Percentiles rank a stretch among this genome's conserved stretches.
Conservation (phyloP, 768 basidiomycete species). For the Russula abietina region DNA sequence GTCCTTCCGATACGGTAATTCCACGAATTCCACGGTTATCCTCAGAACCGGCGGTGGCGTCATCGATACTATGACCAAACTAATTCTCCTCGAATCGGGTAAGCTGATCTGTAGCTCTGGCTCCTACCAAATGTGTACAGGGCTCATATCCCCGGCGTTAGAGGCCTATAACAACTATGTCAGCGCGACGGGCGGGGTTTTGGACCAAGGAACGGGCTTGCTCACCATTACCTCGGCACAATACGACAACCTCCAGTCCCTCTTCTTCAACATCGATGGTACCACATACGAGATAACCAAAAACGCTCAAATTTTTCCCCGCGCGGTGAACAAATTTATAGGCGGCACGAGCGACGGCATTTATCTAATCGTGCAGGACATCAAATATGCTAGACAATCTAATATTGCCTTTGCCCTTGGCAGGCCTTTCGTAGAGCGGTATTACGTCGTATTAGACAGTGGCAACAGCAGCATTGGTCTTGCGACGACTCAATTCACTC, state of each 20-base stretch:
- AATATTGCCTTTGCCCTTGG: no score
- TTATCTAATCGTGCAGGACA: no score
- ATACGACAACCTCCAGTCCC: slow-evolving; percentile 30
- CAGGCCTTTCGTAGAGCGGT: no score
- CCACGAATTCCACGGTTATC: no score
- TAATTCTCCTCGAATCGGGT: slow-evolving; percentile 32
- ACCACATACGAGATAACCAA: slow-evolving; percentile 37
- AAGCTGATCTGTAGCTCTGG: neutral
- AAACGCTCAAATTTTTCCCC: slow-evolving; percentile 41
- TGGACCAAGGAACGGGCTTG: slow-evolving; percentile 32
- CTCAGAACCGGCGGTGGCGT: slow-evolving; percentile 27
- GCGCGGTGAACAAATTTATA: neutral
- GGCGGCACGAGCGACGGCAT: no score
- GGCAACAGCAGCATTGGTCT: no score
- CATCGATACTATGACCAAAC: slow-evolving; percentile 37
- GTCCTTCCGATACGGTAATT: no score
- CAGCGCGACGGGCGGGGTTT: slow-evolving; percentile 30
- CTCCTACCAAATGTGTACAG: neutral
- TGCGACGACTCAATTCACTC: no score
- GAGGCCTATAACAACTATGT: slow-evolving; percentile 33
- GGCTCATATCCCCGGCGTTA: slow-evolving; percentile 21
- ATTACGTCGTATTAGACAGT: no score
- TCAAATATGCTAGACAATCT: no score
- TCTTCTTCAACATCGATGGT: slow-evolving; percentile 33
- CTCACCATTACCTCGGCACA: slow-evolving; percentile 30